Evolutionary conservation across 2,329 filamentous ascomycete species (phyloP), one percentile per base, ranked within the genome.

Genomic region (Colletotrichum liriopes): DNA sequence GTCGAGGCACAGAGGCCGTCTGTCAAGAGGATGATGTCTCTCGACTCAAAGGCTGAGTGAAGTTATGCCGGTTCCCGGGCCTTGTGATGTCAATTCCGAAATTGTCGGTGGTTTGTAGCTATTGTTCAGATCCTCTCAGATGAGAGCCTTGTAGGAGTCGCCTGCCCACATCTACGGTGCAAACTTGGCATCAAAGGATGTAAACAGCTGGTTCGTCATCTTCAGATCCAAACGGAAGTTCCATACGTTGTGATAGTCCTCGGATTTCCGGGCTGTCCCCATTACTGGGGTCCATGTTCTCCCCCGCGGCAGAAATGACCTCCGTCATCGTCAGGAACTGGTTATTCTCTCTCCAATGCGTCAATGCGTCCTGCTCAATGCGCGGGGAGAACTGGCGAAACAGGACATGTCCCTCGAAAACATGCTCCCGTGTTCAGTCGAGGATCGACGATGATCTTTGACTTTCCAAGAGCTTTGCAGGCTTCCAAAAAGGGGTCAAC

Each of bases 401-500:
- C 32, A 91, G 82, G 76, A 90, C 88, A 74, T 89, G 88, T 14
- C 86, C 88, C 41, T 87, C 84, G 20, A 90, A 77, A 54, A 91
- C 86, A 14, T 84, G 90, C 90, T 47, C 90, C 90, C 4, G 84
- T 86, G 74, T 92, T 92, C 58, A 84, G 84, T 11, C 52, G 85
- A 12, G 91, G 79, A 74, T 91, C 89, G 45, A 92, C 89, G 45
- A 92, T 85, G 0, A 92, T 84, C 78, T 89, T 90, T 43, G 84
- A 54, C 80, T 90, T 91, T 72, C 86, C 87, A 1, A 83, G 84
- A 8, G 82, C 81, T 65, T 83, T 83, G 39, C 76, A 77, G 14
- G 59, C 39, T 18, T 39, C 62, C 12, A 79, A 72, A 67, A 79
- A 80, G 1, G n/a, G n/a, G 35, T 74, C 61, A 1, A 78, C 73